Evolutionary conservation across 805 yeast species (phyloP), one percentile per base, ranked within the genome.

Genomic region (Saccharomycopsis oosterbeekiorum): DNA sequence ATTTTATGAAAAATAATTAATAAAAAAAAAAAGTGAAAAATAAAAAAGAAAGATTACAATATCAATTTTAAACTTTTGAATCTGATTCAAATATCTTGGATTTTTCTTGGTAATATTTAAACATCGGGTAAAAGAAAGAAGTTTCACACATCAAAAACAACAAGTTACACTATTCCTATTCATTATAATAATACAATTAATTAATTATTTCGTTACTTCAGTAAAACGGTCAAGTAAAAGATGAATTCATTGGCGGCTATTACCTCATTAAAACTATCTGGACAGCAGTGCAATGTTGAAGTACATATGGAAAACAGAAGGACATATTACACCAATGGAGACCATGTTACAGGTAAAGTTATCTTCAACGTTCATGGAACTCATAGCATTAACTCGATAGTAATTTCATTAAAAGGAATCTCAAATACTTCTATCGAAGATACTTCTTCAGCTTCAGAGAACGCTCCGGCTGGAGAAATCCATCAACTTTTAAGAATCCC

Each of bases 301-400:
- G 50, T 63, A 56, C 14, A 40, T 12, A n/a, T 61, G 17, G 59
- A 60, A 8, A 37, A 42, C 56, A 26, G 51, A 24, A n/a, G 19
- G 37, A 51, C 54, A n/a, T 55, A 53, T 10, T 63, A 36, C 57
- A 60, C 65, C 50, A 63, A 63, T 50, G 64, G 61, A n/a, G 65
- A 63, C 41, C 26, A 34, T 15, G 50, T 63, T 3, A n/a, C 10
- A 21, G 65, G 65, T 8, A 42, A 57, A 15, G 65, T 60, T 37
- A 19, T 43, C 12, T 40, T 62, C 42, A 55, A 42, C 8, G 59
- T 60, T 17, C 53, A 57, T 10, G 56, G 39, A 5, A 24, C 19
- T 11, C 43, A 43, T 17, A 47, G 39, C 6, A 56, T 53, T 24
- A 19, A 24, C 43, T 19, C 29, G 3, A 60, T 60, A 6, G 21